Evolutionary conservation across 495 filamentous ascomycete genomes (phyloP).

Genomic region (Annulohypoxylon bovei): DNA sequence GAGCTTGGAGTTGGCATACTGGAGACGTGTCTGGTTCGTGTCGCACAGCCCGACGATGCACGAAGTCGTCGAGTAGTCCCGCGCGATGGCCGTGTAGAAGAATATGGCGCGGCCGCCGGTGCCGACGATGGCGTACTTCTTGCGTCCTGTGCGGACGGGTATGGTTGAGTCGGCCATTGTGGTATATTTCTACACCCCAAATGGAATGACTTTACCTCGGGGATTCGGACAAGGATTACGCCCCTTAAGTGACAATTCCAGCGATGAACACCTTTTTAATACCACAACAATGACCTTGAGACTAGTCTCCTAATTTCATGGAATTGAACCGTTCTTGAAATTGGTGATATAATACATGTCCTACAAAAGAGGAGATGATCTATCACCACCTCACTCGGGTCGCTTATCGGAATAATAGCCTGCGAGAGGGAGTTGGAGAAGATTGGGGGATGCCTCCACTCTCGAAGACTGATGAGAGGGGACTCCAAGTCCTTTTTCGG

Average conservation of each 20-base stretch:
- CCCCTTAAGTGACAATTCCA: neutral
- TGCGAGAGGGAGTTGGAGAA: conserved; percentile 37
- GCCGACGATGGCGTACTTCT: conserved; percentile 58
- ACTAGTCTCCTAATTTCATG: neutral
- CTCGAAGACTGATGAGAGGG: too few species aligned
- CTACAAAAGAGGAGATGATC: neutral
- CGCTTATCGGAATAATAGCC: conserved; percentile 35
- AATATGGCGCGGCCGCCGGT: conserved; percentile 58
- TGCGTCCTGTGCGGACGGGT: conserved; percentile 32
- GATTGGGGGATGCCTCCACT: conserved; percentile 16
- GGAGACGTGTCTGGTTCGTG: conserved; percentile 59
- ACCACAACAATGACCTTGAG: neutral
- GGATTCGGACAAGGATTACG: neutral
- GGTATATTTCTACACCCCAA: neutral
- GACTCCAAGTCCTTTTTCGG: neutral
- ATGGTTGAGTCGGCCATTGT: conserved; percentile 35
- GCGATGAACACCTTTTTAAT: neutral
- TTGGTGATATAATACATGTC: neutral
- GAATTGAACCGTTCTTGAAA: neutral
- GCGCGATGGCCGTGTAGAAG: conserved; percentile 65
- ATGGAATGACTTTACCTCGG: too few species aligned
- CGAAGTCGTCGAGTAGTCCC: conserved; percentile 58
- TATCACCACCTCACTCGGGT: conserved; percentile 6
- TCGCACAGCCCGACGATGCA: conserved; percentile 62
- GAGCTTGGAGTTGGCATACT: conserved; percentile 54